A percentile compares a stretch with the other conserved stretches of the same genome.
These are phyloP conservation scores for Fusarium verrucosum DNA, from an alignment of 2,329 filamentous ascomycete species.

Conservation along the genomic window DNA sequence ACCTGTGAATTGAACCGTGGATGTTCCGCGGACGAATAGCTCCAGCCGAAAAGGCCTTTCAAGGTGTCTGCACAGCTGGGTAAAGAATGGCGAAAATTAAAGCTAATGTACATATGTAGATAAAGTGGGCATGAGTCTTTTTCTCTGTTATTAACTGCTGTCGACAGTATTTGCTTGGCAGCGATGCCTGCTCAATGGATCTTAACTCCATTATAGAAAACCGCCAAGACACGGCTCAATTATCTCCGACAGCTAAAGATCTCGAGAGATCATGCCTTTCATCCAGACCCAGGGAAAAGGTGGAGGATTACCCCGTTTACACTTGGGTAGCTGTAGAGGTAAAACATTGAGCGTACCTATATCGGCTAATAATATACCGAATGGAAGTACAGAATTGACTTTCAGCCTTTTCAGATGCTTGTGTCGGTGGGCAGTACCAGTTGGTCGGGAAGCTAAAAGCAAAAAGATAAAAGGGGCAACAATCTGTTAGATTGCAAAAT, in stretches of 20 bases:
- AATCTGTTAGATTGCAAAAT: background rate
- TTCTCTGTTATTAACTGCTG: background rate
- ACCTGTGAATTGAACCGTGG: background rate
- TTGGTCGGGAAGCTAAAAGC: background rate
- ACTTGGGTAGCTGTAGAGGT: slow-evolving; percentile 8
- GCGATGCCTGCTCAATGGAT: background rate
- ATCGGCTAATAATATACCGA: background rate
- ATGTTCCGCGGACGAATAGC: slow-evolving; percentile 14
- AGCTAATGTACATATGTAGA: background rate
- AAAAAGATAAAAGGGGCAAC: background rate
- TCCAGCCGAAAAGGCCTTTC: slow-evolving; percentile 2
- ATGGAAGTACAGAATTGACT: slow-evolving; percentile 19
- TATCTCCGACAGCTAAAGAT: background rate
- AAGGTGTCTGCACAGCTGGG: background rate
- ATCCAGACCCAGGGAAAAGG: background rate
- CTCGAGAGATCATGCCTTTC: background rate
- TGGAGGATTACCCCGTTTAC: slow-evolving; percentile 1
- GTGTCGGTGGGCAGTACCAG: background rate
- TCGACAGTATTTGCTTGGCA: background rate
- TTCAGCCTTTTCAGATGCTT: background rate
- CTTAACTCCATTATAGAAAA: background rate
- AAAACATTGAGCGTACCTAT: background rate
- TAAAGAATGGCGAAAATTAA: background rate
- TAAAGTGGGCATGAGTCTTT: background rate
- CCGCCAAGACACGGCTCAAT: background rate